These are phyloP conservation scores for Gaultheria prostrata DNA, from an alignment of 148 eudicot genomes.

Conservation along the genomic window DNA sequence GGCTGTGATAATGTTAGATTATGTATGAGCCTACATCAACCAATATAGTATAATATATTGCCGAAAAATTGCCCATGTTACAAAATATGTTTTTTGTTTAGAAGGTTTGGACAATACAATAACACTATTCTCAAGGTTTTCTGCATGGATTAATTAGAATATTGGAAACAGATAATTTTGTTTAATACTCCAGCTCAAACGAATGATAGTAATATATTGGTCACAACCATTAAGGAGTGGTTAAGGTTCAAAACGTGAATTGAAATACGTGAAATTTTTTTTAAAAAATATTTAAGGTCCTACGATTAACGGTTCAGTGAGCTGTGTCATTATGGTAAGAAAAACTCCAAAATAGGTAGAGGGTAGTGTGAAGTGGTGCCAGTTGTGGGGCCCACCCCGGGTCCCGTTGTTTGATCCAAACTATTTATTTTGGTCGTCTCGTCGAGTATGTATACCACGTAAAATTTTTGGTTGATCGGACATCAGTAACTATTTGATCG, in stretches of 20 bases:
- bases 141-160: background rate
- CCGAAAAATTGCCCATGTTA: background rate
- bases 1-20: background rate
- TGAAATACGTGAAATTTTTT: background rate
- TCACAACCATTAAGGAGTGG: background rate
- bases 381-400: too few relatives aligned
- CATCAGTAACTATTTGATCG: too few relatives aligned
- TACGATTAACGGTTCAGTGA: too few relatives aligned
- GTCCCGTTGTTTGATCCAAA: too few relatives aligned
- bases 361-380: too few relatives aligned
- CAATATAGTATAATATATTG: background rate
- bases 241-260: background rate
- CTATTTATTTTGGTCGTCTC: too few relatives aligned
- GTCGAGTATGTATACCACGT: too few relatives aligned
- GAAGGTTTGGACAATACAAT: background rate
- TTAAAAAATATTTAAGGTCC: too few relatives aligned
- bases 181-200: background rate
- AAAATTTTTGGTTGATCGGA: too few relatives aligned
- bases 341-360: too few relatives aligned
- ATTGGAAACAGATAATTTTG: background rate
- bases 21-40: background rate
- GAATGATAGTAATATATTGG: background rate
- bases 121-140: background rate
- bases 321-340: too few relatives aligned
- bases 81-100: background rate